A percentile compares a stretch with the other conserved stretches of the same genome.
phyloP scores from a whole-genome alignment of 495 filamentous ascomycete species.

The Neurospora sp. region DNA sequence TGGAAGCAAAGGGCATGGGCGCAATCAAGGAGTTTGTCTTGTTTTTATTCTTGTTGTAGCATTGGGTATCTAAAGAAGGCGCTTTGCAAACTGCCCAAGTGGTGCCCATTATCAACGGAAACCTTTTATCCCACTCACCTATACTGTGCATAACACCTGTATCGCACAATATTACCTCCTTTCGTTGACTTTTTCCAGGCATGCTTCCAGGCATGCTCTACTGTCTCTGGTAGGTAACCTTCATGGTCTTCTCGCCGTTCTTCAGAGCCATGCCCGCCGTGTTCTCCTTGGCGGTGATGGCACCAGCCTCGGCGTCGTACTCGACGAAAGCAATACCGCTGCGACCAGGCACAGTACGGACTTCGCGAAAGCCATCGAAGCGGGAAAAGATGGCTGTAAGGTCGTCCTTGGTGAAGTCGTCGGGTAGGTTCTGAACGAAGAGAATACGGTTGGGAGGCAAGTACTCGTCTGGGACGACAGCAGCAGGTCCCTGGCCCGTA shows the following conservation, averaged over 20 bases:
- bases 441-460: constrained; percentile 94
- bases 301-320: constrained; percentile 80
- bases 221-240: constrained; percentile 90
- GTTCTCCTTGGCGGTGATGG: constrained; percentile 91
- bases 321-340: constrained; percentile 93
- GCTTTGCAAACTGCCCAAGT: background rate
- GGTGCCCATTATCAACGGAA: background rate
- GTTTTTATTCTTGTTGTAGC: constrained; percentile 3
- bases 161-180: background rate
- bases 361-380: constrained; percentile 92
- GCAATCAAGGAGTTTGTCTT: constrained; percentile 13
- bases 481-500: constrained; percentile 52
- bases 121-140: background rate
- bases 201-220: constrained; percentile 21
- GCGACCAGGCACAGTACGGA: constrained; percentile 76
- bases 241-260: constrained; percentile 51
- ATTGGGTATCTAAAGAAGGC: constrained; percentile 11
- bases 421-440: constrained; percentile 89
- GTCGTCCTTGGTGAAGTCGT: constrained; percentile 70
- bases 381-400: constrained; percentile 73
- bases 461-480: constrained; percentile 91
- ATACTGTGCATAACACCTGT: background rate
- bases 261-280: constrained; percentile 83
- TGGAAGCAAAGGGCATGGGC: constrained; percentile 6
- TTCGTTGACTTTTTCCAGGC: background rate